phyloP scores from a whole-genome alignment of 1,139 yeast species.

The Suhomyces choctaworum region DNA sequence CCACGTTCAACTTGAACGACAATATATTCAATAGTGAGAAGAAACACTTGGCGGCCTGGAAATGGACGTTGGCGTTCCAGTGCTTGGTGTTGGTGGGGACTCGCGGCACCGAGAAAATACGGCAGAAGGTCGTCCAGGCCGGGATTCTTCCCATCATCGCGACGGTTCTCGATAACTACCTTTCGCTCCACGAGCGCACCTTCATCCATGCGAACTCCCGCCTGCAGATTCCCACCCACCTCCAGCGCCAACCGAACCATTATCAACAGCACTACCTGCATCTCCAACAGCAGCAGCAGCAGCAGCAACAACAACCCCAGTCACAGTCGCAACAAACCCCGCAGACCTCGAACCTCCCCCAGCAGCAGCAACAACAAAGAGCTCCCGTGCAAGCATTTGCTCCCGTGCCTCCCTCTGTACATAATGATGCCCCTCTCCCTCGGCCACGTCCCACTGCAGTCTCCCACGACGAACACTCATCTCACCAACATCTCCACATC shows the following conservation, averaged over 20 bases:
- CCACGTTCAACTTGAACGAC: conserved; percentile 33
- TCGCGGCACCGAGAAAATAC: conserved; percentile 82
- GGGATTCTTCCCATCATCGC: conserved; percentile 90
- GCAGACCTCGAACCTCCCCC: too few species aligned
- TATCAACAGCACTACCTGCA: conserved; percentile 9
- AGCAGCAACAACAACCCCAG: conserved; percentile 5
- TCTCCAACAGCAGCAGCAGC: conserved; percentile 7
- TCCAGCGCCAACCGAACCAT: conserved; percentile 11
- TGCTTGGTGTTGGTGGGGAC: conserved; percentile 90
- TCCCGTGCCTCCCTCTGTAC: background rate
- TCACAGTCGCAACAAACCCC: conserved; percentile 1
- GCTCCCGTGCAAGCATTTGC: background rate
- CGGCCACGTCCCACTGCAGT: background rate
- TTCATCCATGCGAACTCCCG: conserved; percentile 34
- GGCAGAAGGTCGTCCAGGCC: conserved; percentile 86
- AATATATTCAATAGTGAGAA: conserved; percentile 47
- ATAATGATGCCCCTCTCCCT: background rate
- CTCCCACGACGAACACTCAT: conserved; percentile 3
- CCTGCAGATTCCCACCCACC: conserved; percentile 14
- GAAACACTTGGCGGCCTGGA: conserved; percentile 78
- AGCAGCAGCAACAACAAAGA: conserved; percentile 3
- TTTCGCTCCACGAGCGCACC: conserved; percentile 45
- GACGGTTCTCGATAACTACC: conserved; percentile 85
- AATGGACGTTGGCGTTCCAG: conserved; percentile 94
- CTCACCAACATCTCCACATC: conserved; percentile 9